A percentile compares a stretch with the other conserved stretches of the same genome.
These are phyloP conservation scores for Platismatia glauca DNA, from an alignment of 495 filamentous ascomycete species.

Conservation along the genomic window DNA sequence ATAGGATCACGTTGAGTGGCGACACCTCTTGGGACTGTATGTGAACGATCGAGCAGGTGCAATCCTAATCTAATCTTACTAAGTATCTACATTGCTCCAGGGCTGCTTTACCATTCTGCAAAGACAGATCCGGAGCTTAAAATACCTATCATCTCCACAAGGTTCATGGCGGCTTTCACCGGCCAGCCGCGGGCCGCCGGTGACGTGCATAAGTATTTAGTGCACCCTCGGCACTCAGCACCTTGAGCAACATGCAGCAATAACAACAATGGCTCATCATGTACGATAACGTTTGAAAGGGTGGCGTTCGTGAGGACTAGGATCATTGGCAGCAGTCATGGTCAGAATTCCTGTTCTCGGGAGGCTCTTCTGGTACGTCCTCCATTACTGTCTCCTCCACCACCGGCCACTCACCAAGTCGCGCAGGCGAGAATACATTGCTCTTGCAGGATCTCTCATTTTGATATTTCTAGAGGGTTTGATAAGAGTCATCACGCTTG, in stretches of 20 bases:
- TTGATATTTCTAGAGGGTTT: constrained; percentile 72
- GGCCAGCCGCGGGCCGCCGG: not conserved
- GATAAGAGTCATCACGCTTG: constrained; percentile 80
- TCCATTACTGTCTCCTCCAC: not conserved
- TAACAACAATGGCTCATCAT: constrained; percentile 11
- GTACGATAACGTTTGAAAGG: not conserved
- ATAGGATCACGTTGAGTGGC: too few relatives aligned
- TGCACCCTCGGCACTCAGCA: not conserved
- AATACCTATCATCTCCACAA: not conserved
- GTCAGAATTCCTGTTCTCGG: constrained; percentile 76
- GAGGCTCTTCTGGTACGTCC: constrained; percentile 59
- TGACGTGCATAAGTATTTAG: not conserved
- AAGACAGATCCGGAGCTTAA: too few relatives aligned
- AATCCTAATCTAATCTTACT: too few relatives aligned
- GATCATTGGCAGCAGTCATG: constrained; percentile 33
- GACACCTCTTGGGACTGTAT: too few relatives aligned
- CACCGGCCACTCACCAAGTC: not conserved
- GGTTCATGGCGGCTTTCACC: not conserved
- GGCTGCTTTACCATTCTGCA: too few relatives aligned
- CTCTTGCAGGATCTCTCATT: constrained; percentile 70
- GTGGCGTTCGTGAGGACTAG: not conserved
- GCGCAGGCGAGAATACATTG: constrained; percentile 69
- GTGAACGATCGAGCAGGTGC: too few relatives aligned
- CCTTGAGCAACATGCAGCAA: not conserved
- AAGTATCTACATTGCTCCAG: too few relatives aligned